A percentile compares a stretch with the other conserved stretches of the same genome.
Conservation (phyloP, 371 early-diverging fungal species). For the Capillidium heterosporum region DNA sequence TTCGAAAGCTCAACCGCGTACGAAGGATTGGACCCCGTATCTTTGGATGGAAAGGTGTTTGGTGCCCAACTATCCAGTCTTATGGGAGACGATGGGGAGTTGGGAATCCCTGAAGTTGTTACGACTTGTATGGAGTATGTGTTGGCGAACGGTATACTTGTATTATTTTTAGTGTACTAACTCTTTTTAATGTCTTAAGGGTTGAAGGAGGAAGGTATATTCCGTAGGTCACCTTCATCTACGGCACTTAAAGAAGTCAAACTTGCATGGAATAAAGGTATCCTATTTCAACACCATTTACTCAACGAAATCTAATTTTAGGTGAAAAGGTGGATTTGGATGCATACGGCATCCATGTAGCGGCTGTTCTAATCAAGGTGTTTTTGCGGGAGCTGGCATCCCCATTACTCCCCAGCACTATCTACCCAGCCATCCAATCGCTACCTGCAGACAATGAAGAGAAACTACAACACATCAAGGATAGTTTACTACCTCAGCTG, state of each 20-base stretch:
- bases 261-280: slow-evolving; percentile 41
- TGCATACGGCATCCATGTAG: slow-evolving; percentile 53
- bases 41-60: slow-evolving; percentile 20
- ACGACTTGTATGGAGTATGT: slow-evolving; percentile 32
- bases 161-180: background rate
- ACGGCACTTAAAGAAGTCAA: slow-evolving; percentile 36
- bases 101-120: slow-evolving; percentile 36
- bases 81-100: slow-evolving; percentile 41
- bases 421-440: slow-evolving; percentile 19
- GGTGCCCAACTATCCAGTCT: slow-evolving; percentile 34
- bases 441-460: slow-evolving; percentile 1
- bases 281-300: slow-evolving; percentile 14
- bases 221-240: slow-evolving; percentile 65
- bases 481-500: slow-evolving; percentile 22
- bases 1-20: slow-evolving; percentile 17
- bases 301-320: slow-evolving; percentile 4
- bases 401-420: slow-evolving; percentile 36
- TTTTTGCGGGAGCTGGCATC: slow-evolving; percentile 68
- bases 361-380: slow-evolving; percentile 67
- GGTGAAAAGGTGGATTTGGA: slow-evolving; percentile 30
- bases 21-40: slow-evolving; percentile 7
- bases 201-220: slow-evolving; percentile 68
- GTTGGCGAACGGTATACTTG: slow-evolving; percentile 17
- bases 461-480: slow-evolving; percentile 18
- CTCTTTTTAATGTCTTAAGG: slow-evolving; percentile 19